Percentiles rank a stretch among this genome's conserved stretches.
Conservation (phyloP, 2,329 filamentous ascomycete genomes). For the Xenoacremonium recifei region DNA sequence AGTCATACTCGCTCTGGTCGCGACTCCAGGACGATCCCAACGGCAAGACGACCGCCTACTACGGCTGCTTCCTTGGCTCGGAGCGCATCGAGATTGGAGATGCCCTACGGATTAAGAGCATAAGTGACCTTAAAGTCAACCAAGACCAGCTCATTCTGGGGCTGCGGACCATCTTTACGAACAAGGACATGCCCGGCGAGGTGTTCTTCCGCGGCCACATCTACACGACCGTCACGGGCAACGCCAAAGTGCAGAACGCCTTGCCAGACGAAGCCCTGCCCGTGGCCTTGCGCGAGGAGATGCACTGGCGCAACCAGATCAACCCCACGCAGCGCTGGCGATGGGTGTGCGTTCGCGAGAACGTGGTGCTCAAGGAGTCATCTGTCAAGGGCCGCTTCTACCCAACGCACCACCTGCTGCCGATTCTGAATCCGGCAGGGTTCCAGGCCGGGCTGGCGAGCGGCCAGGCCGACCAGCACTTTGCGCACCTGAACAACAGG, state of each 20-base stretch:
- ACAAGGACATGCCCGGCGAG: slow-evolving; percentile 31
- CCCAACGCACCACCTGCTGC: slow-evolving; percentile 52
- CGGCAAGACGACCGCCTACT: slow-evolving; percentile 36
- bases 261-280: slow-evolving; percentile 40
- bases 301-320: slow-evolving; percentile 37
- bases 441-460: slow-evolving; percentile 37
- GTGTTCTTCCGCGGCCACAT: slow-evolving; percentile 42
- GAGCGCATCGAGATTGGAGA: slow-evolving; percentile 49
- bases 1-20: slow-evolving; percentile 49
- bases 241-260: slow-evolving; percentile 22
- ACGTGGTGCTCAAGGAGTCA: slow-evolving; percentile 45
- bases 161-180: slow-evolving; percentile 39
- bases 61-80: slow-evolving; percentile 50
- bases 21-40: slow-evolving; percentile 29
- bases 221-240: slow-evolving; percentile 33
- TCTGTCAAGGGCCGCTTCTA: slow-evolving; percentile 57
- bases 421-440: slow-evolving; percentile 42
- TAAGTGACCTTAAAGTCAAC: slow-evolving; percentile 34
- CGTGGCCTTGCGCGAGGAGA: slow-evolving; percentile 38
- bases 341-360: slow-evolving; percentile 43
- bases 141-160: slow-evolving; percentile 35
- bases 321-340: slow-evolving; percentile 33
- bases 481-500: slow-evolving; percentile 53
- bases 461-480: slow-evolving; percentile 42
- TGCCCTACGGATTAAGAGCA: slow-evolving; percentile 46